Evolutionary conservation across 768 basidiomycete genomes (phyloP).

Genomic region (Tremella mesenterica): DNA sequence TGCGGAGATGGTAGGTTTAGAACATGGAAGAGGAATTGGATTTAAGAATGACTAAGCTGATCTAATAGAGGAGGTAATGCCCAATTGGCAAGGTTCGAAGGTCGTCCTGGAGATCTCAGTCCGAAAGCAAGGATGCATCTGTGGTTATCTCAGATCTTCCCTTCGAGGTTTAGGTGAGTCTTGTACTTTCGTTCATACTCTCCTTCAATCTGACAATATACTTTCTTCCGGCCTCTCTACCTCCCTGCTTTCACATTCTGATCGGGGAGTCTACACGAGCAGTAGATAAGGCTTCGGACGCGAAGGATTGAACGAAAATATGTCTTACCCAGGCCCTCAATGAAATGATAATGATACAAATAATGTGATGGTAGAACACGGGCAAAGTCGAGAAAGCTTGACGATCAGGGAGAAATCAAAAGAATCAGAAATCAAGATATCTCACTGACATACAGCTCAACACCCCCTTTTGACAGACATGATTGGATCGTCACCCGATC

Average conservation of each 20-base stretch:
- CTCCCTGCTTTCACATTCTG: too few species aligned
- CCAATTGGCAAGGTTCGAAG: constrained; percentile 74
- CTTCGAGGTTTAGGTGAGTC: constrained; percentile 77
- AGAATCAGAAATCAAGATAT: neutral
- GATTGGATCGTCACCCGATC: constrained; percentile 91
- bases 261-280: too few species aligned
- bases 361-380: too few species aligned
- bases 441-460: constrained; percentile 52
- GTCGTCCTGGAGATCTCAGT: constrained; percentile 82
- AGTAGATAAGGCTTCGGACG: too few species aligned
- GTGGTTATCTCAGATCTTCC: constrained; percentile 79
- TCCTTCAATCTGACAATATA: neutral
- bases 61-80: constrained; percentile 55
- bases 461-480: constrained; percentile 94
- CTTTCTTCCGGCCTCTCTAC: too few species aligned
- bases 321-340: too few species aligned
- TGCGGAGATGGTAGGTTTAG: neutral
- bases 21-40: neutral
- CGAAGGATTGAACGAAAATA: too few species aligned
- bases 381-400: too few species aligned
- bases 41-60: neutral
- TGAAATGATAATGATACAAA: too few species aligned
- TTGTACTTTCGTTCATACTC: neutral
- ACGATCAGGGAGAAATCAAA: too few species aligned
- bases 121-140: constrained; percentile 86